Base-by-base conservation (phyloP, 192 early-diverging fungal genomes). In the Coemansia sp. region DNA sequence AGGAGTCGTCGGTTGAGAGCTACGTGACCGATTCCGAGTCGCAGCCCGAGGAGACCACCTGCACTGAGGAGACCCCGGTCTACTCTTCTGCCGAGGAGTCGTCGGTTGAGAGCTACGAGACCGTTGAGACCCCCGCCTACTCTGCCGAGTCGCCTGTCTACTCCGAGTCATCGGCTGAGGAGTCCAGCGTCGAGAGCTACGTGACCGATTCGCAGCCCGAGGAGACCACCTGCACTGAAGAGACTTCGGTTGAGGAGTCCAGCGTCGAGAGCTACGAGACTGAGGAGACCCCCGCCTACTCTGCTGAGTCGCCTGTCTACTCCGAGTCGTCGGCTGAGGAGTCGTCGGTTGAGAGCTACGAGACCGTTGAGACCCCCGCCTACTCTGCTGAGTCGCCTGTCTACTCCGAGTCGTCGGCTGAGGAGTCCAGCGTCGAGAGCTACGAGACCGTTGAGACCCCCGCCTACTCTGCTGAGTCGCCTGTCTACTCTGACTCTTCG, bases 121-220 rank as follows among this genome's bases (percentile, higher is more conserved):
- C 41, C n/a, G n/a, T n/a, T n/a, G n/a, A 35, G 32, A 35, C 32
- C 32, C 32, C 32, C 7, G 32, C 7, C 7, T 32, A 32, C 32
- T 32, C 32, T 32, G 32, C 32, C 1, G 32, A 32, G 32, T 32
- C 29, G 57, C 32, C 32, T 1, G 32, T 32, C 1, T 32, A 32
- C 32, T 32, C 32, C 14, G 50, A 27, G 57, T 32, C 29, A 0
- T 32, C 32, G 32, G 32, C 7, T 32, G 32, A 32, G 29, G 29
- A 32, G 29, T 32, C 29, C 29, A 32, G 29, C 7, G 29, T 32
- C 7, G 29, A 27, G 29, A 27, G 27, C 27, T 27, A 27, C 27
- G 27, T 27, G 4, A 27, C 27, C 27, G 64, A 58, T 27, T 49
- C 64, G 20, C 16, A 29, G 32, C 56, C 66, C 14, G 16, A 32